Evolutionary conservation across 495 filamentous ascomycete genomes (phyloP), one percentile per base, ranked within the genome.

Genomic region (Neurospora tetraspora): DNA sequence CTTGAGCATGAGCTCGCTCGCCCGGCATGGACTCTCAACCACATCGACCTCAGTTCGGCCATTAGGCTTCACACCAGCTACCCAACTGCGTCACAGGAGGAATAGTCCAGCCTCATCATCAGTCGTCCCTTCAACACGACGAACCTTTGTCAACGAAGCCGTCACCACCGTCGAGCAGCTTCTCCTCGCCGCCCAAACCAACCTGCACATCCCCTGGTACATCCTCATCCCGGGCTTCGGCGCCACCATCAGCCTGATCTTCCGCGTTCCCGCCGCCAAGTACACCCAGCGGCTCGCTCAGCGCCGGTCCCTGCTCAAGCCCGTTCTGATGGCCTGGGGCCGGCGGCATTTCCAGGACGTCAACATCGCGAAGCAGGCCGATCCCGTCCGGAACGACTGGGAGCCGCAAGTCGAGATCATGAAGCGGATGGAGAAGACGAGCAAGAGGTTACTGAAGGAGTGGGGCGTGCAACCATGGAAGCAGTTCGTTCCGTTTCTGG

Each of bases 151-250:
- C 72, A 85, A 86, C 43, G 77, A 85, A 27, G 79, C 83, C 39
- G 70, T 91, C 61, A 79, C 85, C 40, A 76, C 81, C 73, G 86
- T 91, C 20, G 85, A 90, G 39, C 76, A 81, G 69, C 76, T 90
- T 59, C 82, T 96, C 69, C 82, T 89, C n/a, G 76, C 80, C 59
- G 76, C 94, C 3, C 93, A 96, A 78, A 75, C 77, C 39, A 16
- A 82, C 75, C 88, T 87, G 36, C 82, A 84, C 65, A 85, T 91
- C 4, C 88, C 93, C 73, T 97, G 93, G 93, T 89, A 80, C 68
- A 76, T 87, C 10, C 86, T 89, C 36, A 87, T 97, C 70, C 93
- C 94, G 0, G 83, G 92, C 71, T 84, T 91, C 1, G 91, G 93
- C 2, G 70, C 93, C 4, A 43, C 87, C 68, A 81, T 95, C 69